Evolutionary conservation across 179 eudicot genomes (phyloP), one percentile per base, ranked within the genome.

Genomic region (Pouteria campechiana): DNA sequence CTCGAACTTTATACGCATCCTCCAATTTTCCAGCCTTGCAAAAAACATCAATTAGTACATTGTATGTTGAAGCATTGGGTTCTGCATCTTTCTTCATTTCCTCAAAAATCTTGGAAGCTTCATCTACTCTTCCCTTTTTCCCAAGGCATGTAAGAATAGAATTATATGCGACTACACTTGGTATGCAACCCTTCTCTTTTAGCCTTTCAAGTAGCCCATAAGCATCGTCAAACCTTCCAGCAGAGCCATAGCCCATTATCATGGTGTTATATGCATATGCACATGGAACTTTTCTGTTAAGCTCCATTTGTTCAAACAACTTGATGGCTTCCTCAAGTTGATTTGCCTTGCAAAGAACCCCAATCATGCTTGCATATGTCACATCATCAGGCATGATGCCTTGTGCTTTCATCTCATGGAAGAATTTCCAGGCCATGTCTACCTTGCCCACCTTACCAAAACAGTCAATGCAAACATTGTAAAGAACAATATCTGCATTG

Each of bases 391-490:
- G 93, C 48, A 50, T 52, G 44, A 81, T 72, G 32, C 97, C 97
- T 13, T 74, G 78, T 14, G 69, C 28, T 69, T 59, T 73, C 73
- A 85, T 68, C 69, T 88, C 97, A 37, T 84, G 95, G 59, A 89
- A 89, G 72, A 89, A 89, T 58, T 89, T 89, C 97, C 97, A 89
- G 37, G 97, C 95, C 79, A 81, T 75, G 48, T 89, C 97, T 47
- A 89, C 86, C 52, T 89, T 89, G 1, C 95, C 97, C 16, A 69
- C 79, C 77, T 86, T 89, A 35, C 97, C 97, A 55, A 89, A 89
- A 44, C 86, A 75, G 51, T 89, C 87, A 12, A 89, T 86, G 49
- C 97, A 85, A 14, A 85, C 95, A 61, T 89, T 89, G 45, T 81
- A 89, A 7, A 89, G 83, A 67, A 89, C 93, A 54, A 86, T 58